phyloP scores from a whole-genome alignment of 768 basidiomycete species.

The Mycena metata region DNA sequence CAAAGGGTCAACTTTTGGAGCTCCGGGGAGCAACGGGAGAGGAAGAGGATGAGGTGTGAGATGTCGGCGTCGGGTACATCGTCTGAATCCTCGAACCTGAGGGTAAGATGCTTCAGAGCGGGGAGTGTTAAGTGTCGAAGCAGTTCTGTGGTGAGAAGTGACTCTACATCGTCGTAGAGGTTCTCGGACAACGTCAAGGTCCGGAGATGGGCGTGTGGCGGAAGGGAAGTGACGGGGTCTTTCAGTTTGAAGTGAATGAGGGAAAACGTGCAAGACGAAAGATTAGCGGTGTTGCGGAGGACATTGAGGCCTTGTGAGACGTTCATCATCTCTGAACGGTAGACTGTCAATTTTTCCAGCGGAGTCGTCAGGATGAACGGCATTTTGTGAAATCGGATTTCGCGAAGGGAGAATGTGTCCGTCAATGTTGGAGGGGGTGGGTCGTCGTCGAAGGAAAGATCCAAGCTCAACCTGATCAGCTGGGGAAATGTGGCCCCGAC shows the following conservation, averaged over 20 bases:
- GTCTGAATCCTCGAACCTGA: neutral
- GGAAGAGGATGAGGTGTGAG: neutral
- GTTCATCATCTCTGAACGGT: neutral
- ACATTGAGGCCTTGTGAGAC: neutral
- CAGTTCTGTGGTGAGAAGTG: too few relatives aligned
- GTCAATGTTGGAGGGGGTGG: neutral
- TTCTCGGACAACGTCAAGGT: too few relatives aligned
- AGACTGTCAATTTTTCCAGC: neutral
- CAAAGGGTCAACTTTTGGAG: neutral
- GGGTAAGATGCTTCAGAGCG: neutral
- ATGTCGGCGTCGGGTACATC: neutral
- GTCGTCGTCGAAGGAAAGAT: neutral
- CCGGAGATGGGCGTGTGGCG: neutral
- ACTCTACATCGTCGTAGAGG: too few relatives aligned
- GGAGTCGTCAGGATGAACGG: neutral
- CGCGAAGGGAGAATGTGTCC: neutral
- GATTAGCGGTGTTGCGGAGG: neutral
- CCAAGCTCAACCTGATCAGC: neutral
- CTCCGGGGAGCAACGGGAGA: neutral
- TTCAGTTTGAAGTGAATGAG: neutral
- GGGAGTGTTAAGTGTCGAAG: neutral
- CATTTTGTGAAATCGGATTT: neutral
- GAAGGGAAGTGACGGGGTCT: neutral
- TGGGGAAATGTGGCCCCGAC: neutral
- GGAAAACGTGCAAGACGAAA: neutral